Evolutionary conservation across 2,329 filamentous ascomycete species (phyloP), one percentile per base, ranked within the genome.

Genomic region (Orbilia oligospora): DNA sequence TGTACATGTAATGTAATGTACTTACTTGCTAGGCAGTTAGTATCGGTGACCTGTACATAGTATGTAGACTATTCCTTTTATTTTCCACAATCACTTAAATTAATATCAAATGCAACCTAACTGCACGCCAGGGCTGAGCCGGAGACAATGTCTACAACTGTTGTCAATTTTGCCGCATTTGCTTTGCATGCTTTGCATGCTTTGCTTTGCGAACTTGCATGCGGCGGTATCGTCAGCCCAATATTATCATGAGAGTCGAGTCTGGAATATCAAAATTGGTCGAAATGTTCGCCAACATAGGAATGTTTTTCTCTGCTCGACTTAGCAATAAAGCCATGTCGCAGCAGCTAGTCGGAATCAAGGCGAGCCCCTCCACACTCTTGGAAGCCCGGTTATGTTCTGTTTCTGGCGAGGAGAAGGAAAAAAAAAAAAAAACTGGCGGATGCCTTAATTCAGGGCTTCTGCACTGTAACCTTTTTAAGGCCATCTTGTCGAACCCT

Each of bases 381-480:
- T 61, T 44, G 36, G 20, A 18, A 41, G 53, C 67, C n/a, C 20
- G 51, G 67, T 58, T 36, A 56, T 30, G 27, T 30, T 30, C 5
- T 24, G 53, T 49, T 41, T 38, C 18, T 41, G 16, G 41, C 36
- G 16, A 20, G 38, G 12, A 49, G n/a, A 6, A 30, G 27, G 16
- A 14, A 51, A 48, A 20, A 24, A 5, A 49, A 10, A 6, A 30
- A 6, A 24, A 14, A 51, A 48, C 27, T 55, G 36, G 30, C 33
- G 30, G 46, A 71, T 71, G 56, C 41, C 55, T 64, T 51, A 46
- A 2, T 44, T 61, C 66, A 70, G 66, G 67, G 53, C 51, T 63
- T 71, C 55, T 71, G 67, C 67, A 64, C 67, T 71, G 67, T 64
- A 71, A 71, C 67, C 67, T 53, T 64, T 46, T 48, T 38, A 24